phyloP scores from a whole-genome alignment of 345 rosid genomes.

The Acer negundo region DNA sequence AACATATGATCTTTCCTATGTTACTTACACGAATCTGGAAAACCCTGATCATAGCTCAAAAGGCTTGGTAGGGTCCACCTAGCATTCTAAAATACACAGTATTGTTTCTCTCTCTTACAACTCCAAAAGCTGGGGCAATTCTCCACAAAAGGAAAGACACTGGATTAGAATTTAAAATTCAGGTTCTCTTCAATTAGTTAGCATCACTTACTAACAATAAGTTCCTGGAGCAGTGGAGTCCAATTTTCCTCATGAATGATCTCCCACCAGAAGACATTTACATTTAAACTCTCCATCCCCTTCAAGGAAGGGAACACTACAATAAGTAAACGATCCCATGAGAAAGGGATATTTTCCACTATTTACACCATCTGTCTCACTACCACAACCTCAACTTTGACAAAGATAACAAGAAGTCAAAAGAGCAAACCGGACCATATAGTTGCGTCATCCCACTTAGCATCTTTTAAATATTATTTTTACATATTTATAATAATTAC shows the following conservation, averaged over 20 bases:
- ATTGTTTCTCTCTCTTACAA: background rate
- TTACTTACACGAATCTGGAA: background rate
- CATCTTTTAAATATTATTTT: background rate
- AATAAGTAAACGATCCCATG: background rate
- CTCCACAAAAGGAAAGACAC: background rate
- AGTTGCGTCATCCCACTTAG: background rate
- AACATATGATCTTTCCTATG: background rate
- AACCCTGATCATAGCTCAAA: background rate
- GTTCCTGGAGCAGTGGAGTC: background rate
- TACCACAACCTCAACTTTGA: background rate
- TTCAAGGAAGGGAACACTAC: background rate
- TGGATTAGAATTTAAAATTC: too few relatives aligned
- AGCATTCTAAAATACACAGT: background rate
- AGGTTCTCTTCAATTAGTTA: background rate
- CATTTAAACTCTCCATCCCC: background rate
- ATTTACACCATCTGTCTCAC: background rate
- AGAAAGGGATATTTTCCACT: background rate
- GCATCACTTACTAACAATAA: background rate
- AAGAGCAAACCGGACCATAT: background rate
- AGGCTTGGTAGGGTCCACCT: background rate
- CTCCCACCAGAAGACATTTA: background rate
- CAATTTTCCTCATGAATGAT: background rate
- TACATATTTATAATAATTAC: background rate
- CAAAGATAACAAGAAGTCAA: background rate
- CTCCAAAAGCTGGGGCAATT: background rate